Conservation (phyloP, 2,329 filamentous ascomycete species). For the Blastomyces parvus region DNA sequence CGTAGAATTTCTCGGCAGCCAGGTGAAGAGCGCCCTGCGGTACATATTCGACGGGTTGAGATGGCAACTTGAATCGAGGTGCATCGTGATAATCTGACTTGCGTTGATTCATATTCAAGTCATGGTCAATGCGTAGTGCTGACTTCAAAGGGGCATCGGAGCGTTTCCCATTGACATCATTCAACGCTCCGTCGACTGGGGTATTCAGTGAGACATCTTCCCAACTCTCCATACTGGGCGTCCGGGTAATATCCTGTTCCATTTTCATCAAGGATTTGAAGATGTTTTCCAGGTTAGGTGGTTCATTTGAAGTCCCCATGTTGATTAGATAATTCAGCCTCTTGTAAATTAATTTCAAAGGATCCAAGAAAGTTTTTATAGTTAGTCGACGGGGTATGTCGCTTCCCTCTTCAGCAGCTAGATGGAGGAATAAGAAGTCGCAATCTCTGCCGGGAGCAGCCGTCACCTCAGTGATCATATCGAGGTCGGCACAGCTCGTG, state of each 20-base stretch:
- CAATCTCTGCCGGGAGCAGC: slow-evolving; percentile 82
- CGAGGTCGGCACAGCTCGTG: slow-evolving; percentile 65
- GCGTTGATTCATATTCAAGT: slow-evolving; percentile 42
- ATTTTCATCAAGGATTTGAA: slow-evolving; percentile 65
- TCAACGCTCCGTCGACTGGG: slow-evolving; percentile 47
- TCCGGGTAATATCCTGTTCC: slow-evolving; percentile 54
- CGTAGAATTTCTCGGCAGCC: slow-evolving; percentile 71
- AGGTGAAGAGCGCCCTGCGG: slow-evolving; percentile 70
- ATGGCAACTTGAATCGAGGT: slow-evolving; percentile 71
- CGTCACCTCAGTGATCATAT: slow-evolving; percentile 76
- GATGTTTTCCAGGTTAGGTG: slow-evolving; percentile 57
- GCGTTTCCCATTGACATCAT: slow-evolving; percentile 29
- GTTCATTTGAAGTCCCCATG: slow-evolving; percentile 63
- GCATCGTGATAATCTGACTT: slow-evolving; percentile 34
- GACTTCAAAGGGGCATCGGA: slow-evolving; percentile 45
- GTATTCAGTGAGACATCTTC: slow-evolving; percentile 62
- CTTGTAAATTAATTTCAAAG: slow-evolving; percentile 68
- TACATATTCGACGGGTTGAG: slow-evolving; percentile 70
- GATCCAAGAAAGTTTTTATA: slow-evolving; percentile 87
- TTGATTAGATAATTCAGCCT: slow-evolving; percentile 79
- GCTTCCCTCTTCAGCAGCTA: slow-evolving; percentile 54
- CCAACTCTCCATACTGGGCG: slow-evolving; percentile 79
- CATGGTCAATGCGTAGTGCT: slow-evolving; percentile 54
- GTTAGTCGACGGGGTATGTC: slow-evolving; percentile 64
- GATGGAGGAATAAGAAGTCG: slow-evolving; percentile 83